These are phyloP conservation scores for Austroboletus novae-zelandiae DNA, from an alignment of 1,284 basidiomycete genomes.

Conservation along the genomic window DNA sequence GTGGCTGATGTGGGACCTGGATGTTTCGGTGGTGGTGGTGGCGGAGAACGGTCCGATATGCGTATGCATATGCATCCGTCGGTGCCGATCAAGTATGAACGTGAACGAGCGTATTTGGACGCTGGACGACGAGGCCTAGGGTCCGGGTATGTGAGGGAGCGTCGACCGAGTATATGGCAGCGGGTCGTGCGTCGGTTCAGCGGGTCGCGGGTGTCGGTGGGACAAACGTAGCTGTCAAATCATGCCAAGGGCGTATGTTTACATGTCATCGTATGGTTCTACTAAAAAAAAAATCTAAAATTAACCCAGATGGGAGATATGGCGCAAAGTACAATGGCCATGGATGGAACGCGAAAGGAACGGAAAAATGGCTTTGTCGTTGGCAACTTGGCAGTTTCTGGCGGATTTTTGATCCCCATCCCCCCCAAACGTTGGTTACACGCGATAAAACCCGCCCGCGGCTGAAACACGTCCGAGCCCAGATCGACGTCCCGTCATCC, in stretches of 20 bases:
- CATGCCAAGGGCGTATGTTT: too few relatives aligned
- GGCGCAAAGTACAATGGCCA: too few relatives aligned
- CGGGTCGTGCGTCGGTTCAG: conserved; percentile 26
- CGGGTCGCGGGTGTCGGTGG: conserved; percentile 19
- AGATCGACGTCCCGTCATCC: conserved; percentile 11
- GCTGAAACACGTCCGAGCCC: conserved; percentile 20
- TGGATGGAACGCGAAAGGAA: not conserved
- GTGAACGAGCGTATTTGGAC: not conserved
- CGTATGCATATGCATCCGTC: conserved; percentile 1
- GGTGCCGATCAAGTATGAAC: conserved; percentile 7
- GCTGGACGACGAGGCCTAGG: not conserved
- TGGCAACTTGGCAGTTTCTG: not conserved
- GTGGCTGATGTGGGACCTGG: not conserved
- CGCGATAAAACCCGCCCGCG: not conserved
- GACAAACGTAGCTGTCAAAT: conserved; percentile 14
- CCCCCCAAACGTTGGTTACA: conserved; percentile 18
- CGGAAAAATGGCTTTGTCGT: not conserved
- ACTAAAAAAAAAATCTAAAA: too few relatives aligned
- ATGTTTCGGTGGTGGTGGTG: not conserved
- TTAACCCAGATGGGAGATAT: too few relatives aligned
- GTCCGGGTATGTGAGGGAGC: conserved; percentile 10
- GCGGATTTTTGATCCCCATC: not conserved
- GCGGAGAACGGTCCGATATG: conserved; percentile 1
- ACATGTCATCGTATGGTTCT: too few relatives aligned
- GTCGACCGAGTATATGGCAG: conserved; percentile 24